Conservation (phyloP, 441 rosid genomes). For the Kokia cookei region DNA sequence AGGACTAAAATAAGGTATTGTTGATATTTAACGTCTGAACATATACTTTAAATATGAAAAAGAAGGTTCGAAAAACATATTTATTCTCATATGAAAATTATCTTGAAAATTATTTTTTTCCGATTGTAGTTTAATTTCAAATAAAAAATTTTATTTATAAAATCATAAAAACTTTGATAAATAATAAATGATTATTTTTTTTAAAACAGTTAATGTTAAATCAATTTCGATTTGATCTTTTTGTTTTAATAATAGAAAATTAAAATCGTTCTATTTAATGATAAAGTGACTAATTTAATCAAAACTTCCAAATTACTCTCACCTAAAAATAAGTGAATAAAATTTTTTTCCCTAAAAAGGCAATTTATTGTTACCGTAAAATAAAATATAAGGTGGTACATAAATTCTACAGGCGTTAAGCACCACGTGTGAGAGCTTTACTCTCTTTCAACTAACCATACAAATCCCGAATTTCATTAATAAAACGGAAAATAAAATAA, state of each 20-base stretch:
- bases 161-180: too few species aligned
- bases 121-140: too few species aligned
- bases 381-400: background rate
- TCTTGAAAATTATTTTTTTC: too few species aligned
- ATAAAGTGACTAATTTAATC: too few species aligned
- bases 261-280: too few species aligned
- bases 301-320: too few species aligned
- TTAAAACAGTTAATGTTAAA: too few species aligned
- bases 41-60: background rate
- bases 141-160: too few species aligned
- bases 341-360: background rate
- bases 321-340: too few species aligned
- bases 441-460: background rate
- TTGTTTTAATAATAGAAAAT: too few species aligned
- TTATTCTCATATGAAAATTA: background rate
- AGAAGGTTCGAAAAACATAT: background rate
- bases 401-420: background rate
- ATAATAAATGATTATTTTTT: too few species aligned
- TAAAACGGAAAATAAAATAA: background rate
- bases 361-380: background rate
- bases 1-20: background rate
- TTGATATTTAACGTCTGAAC: background rate
- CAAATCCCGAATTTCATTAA: background rate
- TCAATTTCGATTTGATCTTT: too few species aligned
- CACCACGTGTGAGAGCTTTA: background rate